Conservation (phyloP, 2,329 filamentous ascomycete species). For the Botryotinia convoluta region DNA sequence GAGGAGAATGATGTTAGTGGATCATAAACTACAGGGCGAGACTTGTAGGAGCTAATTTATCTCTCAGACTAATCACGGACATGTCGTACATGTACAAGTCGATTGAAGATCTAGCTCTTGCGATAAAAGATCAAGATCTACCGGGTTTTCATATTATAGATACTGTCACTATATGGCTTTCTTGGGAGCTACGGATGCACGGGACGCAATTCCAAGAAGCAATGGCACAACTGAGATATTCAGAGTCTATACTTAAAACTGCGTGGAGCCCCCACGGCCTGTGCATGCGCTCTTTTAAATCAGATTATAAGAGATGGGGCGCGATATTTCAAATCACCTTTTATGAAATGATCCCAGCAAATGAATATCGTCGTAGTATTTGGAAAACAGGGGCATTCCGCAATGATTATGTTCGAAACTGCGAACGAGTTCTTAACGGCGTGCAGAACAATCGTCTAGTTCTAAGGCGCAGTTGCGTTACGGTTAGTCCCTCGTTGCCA, state of each 20-base stretch:
- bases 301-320: accelerated
- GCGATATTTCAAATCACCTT: not conserved
- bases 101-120: not conserved
- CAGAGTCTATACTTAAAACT: no score
- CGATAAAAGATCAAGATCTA: accelerated
- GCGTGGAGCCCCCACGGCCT: not conserved
- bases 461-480: not conserved
- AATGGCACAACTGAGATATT: no score
- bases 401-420: not conserved
- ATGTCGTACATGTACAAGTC: not conserved
- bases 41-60: accelerated
- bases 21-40: not conserved
- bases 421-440: accelerated
- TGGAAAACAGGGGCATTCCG: not conserved
- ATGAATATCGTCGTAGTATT: accelerated
- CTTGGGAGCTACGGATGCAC: no score
- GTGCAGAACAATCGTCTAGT: accelerated
- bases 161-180: no score
- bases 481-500: not conserved
- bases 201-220: no score
- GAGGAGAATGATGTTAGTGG: not conserved
- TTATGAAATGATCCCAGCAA: accelerated
- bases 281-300: accelerated
- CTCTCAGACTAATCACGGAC: not conserved
- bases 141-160: not conserved